Evolutionary conservation across 352 stramenopile species (phyloP), one percentile per base, ranked within the genome.

Genomic region (Pythium dissimile): DNA sequence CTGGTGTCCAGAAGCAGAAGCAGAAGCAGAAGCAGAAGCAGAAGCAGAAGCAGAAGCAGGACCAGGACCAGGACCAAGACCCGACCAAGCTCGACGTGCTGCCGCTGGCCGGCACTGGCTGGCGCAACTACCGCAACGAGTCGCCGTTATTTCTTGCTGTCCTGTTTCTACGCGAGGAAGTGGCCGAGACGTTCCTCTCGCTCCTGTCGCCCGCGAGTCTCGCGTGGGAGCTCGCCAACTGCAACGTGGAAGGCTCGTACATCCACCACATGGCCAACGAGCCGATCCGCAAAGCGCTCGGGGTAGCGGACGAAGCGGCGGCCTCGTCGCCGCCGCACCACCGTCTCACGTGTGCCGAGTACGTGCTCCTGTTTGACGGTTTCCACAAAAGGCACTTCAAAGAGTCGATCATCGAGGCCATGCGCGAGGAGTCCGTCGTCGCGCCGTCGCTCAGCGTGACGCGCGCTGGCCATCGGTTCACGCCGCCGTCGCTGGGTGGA

Each of bases 231-330:
- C 49, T 85, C 5, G 35, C 61, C 26, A 76, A 85, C 62, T 74
- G 77, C 44, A 91, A 86, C 54, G 75, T 88, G 15, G 83, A 93
- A 59, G 83, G 83, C n/a, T 82, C 81, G 3, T 86, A 68, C 30
- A 64, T 89, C 4, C 67, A 84, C 18, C 77, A 89, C 49, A 62
- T 89, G 23, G 70, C 71, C 4, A 77, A 70, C 48, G 73, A 76
- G 12, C n/a, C 41, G 0, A 66, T 74, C 10, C 62, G 72, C 2
- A 45, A 30, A 5, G 24, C 64, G 24, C 70, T 93, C 8, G 46
- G 64, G 27, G 54, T 64, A 12, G 51, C 26, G 28, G 49, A 64
- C 20, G 20, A 58, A 24, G 35, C 18, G 18, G 20, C 39, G 18
- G n/a, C n/a, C n/a, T n/a, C n/a, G n/a, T n/a, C 47, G 5, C 45